These are phyloP conservation scores for Ustilago shanxiensis DNA, from an alignment of 1,284 basidiomycete genomes.

Conservation along the genomic window DNA sequence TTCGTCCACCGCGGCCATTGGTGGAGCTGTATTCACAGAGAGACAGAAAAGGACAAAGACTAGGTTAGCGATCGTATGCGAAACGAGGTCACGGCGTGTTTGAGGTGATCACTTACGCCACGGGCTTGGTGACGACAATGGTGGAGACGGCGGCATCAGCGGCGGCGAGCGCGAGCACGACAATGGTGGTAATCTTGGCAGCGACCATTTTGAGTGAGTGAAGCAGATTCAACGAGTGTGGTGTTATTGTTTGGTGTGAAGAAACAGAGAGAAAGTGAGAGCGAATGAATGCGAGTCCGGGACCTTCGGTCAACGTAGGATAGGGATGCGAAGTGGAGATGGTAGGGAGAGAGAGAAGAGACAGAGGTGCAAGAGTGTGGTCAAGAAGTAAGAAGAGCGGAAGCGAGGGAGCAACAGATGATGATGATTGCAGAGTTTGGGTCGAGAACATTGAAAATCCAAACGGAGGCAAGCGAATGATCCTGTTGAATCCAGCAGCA, in stretches of 20 bases:
- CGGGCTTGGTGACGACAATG: conserved; percentile 57
- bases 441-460: too few species aligned
- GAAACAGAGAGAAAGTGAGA: conserved; percentile 2
- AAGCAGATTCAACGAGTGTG: not conserved
- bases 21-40: conserved; percentile 39
- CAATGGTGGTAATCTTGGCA: conserved; percentile 43
- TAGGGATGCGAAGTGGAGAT: conserved; percentile 4
- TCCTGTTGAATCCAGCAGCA: not conserved
- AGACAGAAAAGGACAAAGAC: not conserved
- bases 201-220: conserved; percentile 35
- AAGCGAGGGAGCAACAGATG: conserved; percentile 2
- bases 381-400: conserved; percentile 1
- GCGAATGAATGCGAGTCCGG: conserved; percentile 14
- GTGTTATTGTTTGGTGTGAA: conserved; percentile 3
- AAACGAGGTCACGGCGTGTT: not conserved
- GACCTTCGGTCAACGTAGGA: conserved; percentile 40
- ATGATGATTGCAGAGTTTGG: too few species aligned
- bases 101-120: conserved; percentile 43
- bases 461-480: too few species aligned
- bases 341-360: not conserved
- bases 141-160: conserved; percentile 51
- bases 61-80: conserved; percentile 1
- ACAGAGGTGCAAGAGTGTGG: not conserved
- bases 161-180: conserved; percentile 40
- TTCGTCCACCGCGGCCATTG: conserved; percentile 45